Evolutionary conservation across 2,329 filamentous ascomycete species (phyloP).

Genomic region (Lecanicillium sp.): DNA sequence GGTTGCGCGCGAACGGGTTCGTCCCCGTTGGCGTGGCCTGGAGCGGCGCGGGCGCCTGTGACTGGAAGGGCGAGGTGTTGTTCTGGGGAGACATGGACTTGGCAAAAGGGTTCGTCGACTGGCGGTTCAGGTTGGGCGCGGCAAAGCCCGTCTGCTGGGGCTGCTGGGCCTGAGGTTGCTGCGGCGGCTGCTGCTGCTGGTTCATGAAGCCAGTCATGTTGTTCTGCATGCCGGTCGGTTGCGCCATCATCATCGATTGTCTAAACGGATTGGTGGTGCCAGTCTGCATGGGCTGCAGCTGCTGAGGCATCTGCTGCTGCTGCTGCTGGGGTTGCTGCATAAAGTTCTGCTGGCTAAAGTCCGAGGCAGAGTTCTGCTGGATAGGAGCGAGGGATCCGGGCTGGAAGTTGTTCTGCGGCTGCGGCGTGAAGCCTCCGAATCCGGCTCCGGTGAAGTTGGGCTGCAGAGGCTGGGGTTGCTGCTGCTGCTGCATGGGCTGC

Average conservation of each 20-base stretch:
- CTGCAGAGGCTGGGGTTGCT: conserved; percentile 37
- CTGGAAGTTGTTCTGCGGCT: conserved; percentile 44
- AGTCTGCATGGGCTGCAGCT: conserved; percentile 20
- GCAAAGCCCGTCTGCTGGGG: conserved; percentile 19
- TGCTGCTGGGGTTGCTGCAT: conserved; percentile 16
- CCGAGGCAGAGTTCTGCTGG: conserved; percentile 49
- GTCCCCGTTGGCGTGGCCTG: conserved; percentile 49
- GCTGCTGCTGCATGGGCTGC: conserved; percentile 31
- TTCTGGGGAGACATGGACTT: conserved; percentile 39
- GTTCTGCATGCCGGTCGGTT: conserved; percentile 43
- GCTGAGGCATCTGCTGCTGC: conserved; percentile 19
- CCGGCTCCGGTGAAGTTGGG: conserved; percentile 62
- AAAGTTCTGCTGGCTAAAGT: conserved; percentile 37
- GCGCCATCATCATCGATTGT: conserved; percentile 71
- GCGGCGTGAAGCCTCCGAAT: conserved; percentile 76
- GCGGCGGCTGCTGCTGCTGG: conserved; percentile 17
- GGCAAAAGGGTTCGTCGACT: conserved; percentile 84
- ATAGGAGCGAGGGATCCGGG: conserved; percentile 48
- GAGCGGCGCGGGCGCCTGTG: conserved; percentile 34
- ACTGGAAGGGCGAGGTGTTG: conserved; percentile 38
- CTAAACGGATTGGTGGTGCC: conserved; percentile 84
- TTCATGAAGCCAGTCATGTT: conserved; percentile 19
- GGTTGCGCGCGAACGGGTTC: conserved; percentile 51
- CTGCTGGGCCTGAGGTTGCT: neutral
- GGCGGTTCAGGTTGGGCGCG: conserved; percentile 43